phyloP scores from a whole-genome alignment of 257 asterid species.

The Jaltomata sinuosa region DNA sequence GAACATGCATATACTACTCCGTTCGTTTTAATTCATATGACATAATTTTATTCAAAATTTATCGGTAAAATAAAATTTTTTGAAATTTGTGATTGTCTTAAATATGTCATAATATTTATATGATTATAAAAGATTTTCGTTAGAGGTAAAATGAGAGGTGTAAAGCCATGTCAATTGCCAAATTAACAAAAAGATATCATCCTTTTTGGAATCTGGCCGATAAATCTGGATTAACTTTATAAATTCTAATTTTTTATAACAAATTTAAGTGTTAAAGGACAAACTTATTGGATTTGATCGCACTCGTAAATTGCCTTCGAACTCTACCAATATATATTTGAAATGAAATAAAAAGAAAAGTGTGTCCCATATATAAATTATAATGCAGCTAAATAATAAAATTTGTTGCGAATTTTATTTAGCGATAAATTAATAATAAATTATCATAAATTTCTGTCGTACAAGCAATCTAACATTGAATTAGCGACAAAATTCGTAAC shows the following conservation, averaged over 20 bases:
- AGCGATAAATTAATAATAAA: no score
- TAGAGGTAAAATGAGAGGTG: neutral
- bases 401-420: no score
- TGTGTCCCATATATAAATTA: neutral
- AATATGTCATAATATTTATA: neutral
- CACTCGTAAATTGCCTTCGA: no score
- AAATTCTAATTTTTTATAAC: neutral
- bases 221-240: neutral
- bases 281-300: neutral
- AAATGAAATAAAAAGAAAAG: neutral
- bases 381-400: no score
- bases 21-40: neutral
- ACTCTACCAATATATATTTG: neutral
- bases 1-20: neutral
- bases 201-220: neutral
- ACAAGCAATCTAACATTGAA: no score
- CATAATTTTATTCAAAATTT: neutral
- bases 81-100: neutral
- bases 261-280: neutral
- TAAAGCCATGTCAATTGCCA: neutral
- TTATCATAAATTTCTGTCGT: no score
- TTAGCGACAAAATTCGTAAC: no score
- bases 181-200: neutral
- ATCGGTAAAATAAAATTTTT: rapidly evolving
- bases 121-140: neutral